These are phyloP conservation scores for Tardiomyces depauwii DNA, from an alignment of 1,139 yeast genomes.

Conservation along the genomic window DNA sequence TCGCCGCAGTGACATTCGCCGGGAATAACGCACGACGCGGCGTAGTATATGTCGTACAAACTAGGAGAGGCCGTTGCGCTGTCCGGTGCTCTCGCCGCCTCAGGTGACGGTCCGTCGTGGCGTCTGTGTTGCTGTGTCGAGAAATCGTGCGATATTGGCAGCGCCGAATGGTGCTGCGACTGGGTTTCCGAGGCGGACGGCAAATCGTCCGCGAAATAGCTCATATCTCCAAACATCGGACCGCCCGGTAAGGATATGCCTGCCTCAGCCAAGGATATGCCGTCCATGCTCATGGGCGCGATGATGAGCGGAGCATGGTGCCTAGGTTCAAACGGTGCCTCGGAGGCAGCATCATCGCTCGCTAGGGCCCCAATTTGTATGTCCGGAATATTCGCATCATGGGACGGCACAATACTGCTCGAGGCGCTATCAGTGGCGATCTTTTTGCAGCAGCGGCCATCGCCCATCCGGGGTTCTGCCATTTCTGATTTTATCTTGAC, in stretches of 20 bases:
- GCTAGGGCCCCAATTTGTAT: too few species aligned
- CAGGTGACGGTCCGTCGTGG: background rate
- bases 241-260: constrained; percentile 6
- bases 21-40: constrained; percentile 28
- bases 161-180: too few species aligned
- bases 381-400: too few species aligned
- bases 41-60: constrained; percentile 17
- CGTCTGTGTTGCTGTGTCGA: background rate
- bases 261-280: constrained; percentile 10
- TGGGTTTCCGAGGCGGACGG: background rate
- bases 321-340: background rate
- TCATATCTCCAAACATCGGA: background rate
- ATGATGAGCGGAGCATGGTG: constrained; percentile 18
- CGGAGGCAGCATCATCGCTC: too few species aligned
- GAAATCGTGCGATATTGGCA: background rate
- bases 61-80: too few species aligned
- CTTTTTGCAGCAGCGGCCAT: background rate
- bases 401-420: background rate
- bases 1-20: constrained; percentile 31
- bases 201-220: background rate
- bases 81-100: background rate
- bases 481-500: too few species aligned
- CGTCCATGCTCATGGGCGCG: constrained; percentile 26
- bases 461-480: background rate
- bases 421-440: background rate